phyloP scores from a whole-genome alignment of 2,329 filamentous ascomycete genomes.

The Xylaria sp. region DNA sequence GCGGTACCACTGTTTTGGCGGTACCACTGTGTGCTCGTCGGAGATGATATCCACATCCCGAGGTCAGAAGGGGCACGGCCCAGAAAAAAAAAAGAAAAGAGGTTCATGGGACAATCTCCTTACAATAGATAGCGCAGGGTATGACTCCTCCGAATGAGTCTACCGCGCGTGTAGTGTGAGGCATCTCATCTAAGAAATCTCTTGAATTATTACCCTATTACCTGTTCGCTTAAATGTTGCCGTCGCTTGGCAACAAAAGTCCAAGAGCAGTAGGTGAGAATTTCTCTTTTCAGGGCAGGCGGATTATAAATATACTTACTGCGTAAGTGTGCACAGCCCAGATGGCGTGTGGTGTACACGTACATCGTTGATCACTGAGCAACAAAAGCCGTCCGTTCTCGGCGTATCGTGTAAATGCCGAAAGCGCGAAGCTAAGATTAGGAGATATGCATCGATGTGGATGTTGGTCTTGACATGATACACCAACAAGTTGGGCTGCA shows the following conservation, averaged over 20 bases:
- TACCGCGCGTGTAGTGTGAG: too few relatives aligned
- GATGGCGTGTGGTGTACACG: not conserved
- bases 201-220: too few relatives aligned
- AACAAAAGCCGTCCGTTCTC: conserved; percentile 7
- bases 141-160: too few relatives aligned
- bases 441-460: not conserved
- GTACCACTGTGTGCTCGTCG: not conserved
- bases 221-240: too few relatives aligned
- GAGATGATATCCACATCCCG: conserved; percentile 8
- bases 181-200: too few relatives aligned
- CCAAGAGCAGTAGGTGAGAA: too few relatives aligned
- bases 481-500: conserved; percentile 1
- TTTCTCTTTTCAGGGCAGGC: too few relatives aligned
- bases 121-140: too few relatives aligned
- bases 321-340: not conserved
- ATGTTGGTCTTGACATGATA: conserved; percentile 13
- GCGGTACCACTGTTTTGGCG: not conserved
- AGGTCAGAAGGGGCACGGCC: not conserved
- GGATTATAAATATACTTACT: too few relatives aligned
- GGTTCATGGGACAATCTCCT: not conserved
- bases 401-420: conserved; percentile 23
- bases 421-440: conserved; percentile 31
- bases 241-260: too few relatives aligned
- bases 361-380: not conserved
- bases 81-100: not conserved